These are phyloP conservation scores for Chlorella ohadii DNA, from an alignment of 139 green algal genomes.

Conservation along the genomic window DNA sequence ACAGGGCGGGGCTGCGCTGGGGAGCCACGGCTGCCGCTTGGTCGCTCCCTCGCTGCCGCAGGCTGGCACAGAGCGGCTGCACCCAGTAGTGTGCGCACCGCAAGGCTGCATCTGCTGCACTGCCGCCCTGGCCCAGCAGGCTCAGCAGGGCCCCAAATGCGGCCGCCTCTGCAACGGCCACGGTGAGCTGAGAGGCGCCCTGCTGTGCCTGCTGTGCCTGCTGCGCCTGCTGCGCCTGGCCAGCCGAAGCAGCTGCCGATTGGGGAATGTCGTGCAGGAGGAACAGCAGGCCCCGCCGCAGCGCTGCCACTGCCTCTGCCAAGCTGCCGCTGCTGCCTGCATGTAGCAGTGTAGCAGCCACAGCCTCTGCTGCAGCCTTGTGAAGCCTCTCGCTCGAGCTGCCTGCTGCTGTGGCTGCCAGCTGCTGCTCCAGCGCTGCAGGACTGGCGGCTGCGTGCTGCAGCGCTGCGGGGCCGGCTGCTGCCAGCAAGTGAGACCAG, in stretches of 20 bases:
- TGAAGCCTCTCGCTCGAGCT: conserved; percentile 21
- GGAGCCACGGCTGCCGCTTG: neutral
- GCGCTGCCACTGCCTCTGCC: neutral
- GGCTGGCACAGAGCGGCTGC: neutral
- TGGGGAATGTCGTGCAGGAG: conserved; percentile 23
- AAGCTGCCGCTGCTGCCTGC: neutral
- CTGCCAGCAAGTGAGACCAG: conserved; percentile 2
- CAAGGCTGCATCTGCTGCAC: neutral
- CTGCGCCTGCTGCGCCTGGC: neutral
- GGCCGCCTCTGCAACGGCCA: conserved; percentile 3
- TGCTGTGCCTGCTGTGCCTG: neutral
- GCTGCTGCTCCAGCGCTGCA: neutral
- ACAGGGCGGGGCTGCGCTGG: neutral
- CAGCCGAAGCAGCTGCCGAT: neutral
- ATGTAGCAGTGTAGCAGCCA: conserved; percentile 12
- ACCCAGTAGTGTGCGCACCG: conserved; percentile 9
- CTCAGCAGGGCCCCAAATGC: conserved; percentile 10
- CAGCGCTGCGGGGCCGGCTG: neutral
- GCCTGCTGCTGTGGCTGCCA: neutral
- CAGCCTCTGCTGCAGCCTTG: conserved; percentile 13
- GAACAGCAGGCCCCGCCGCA: conserved; percentile 6
- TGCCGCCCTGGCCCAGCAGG: neutral
- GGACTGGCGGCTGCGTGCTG: neutral
- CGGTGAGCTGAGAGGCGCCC: neutral
- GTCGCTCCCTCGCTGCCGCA: neutral